A percentile compares a stretch with the other conserved stretches of the same genome.
These are phyloP conservation scores for Cetradonia linearis DNA, from an alignment of 495 filamentous ascomycete genomes.

Conservation along the genomic window DNA sequence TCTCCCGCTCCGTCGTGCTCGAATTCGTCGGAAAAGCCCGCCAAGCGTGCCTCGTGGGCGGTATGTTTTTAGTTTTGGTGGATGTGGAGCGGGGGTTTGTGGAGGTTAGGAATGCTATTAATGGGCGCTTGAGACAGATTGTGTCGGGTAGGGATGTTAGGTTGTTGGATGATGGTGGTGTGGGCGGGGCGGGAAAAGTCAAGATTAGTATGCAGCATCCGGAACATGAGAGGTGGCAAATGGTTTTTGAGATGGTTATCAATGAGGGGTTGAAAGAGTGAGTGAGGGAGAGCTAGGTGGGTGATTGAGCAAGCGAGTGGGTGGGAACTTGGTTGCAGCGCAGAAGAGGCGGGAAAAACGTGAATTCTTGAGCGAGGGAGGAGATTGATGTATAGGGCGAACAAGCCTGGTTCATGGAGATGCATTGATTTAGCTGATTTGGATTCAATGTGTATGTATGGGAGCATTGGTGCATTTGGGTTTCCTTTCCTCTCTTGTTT, in stretches of 20 bases:
- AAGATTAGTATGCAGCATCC: constrained; percentile 96
- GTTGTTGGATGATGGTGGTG: constrained; percentile 75
- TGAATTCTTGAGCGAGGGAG: neutral
- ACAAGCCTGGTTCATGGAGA: too few species aligned
- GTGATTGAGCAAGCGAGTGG: neutral
- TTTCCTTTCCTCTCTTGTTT: neutral
- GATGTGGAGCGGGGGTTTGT: constrained; percentile 85
- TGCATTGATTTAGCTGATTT: too few species aligned
- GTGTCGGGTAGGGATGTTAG: constrained; percentile 82
- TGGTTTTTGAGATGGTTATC: constrained; percentile 83
- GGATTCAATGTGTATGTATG: neutral
- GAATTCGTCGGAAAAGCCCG: constrained; percentile 89
- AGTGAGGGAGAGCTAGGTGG: neutral
- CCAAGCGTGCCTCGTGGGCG: constrained; percentile 72
- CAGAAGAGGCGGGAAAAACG: neutral
- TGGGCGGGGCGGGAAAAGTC: constrained; percentile 43
- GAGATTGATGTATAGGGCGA: too few species aligned
- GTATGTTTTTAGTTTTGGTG: constrained; percentile 57
- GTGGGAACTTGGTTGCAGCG: too few species aligned
- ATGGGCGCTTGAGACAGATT: constrained; percentile 85
- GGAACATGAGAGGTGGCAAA: constrained; percentile 65
- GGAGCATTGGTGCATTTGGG: neutral
- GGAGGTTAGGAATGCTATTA: constrained; percentile 93
- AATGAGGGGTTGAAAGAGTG: constrained; percentile 90
- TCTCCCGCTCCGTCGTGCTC: constrained; percentile 86